Percentiles rank a stretch among this genome's conserved stretches.
Conservation (phyloP, 2,329 filamentous ascomycete species). For the Cladosporium colombiae region DNA sequence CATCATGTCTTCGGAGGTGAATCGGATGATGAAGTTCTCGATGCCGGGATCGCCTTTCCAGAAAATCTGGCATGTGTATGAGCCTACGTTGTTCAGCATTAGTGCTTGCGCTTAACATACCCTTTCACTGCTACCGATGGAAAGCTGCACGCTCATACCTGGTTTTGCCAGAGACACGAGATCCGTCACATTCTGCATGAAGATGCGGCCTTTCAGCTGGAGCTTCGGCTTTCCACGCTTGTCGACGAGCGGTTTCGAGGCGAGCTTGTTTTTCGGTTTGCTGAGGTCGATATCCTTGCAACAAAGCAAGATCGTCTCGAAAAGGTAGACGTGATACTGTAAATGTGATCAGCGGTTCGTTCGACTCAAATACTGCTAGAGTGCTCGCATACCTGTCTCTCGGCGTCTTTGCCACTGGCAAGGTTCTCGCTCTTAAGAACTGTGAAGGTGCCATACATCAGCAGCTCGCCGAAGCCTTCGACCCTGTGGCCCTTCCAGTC, state of each 20-base stretch:
- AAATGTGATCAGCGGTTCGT: slow-evolving; percentile 13
- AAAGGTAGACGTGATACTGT: slow-evolving; percentile 96
- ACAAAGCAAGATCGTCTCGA: slow-evolving; percentile 91
- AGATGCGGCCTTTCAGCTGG: slow-evolving; percentile 94
- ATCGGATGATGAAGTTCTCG: slow-evolving; percentile 94
- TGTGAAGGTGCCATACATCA: slow-evolving; percentile 86
- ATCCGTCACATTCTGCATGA: slow-evolving; percentile 98
- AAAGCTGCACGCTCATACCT: slow-evolving; percentile 58
- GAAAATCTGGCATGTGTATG: slow-evolving; percentile 94
- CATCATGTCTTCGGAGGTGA: slow-evolving; percentile 87
- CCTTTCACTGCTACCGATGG: slow-evolving; percentile 28
- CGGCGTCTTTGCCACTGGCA: slow-evolving; percentile 68
- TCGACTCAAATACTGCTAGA: slow-evolving; percentile 18
- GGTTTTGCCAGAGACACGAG: slow-evolving; percentile 85
- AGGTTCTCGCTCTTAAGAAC: slow-evolving; percentile 67
- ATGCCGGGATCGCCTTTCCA: slow-evolving; percentile 97
- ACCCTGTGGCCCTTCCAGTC: slow-evolving; percentile 96
- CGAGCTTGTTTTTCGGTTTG: slow-evolving; percentile 72
- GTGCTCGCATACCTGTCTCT: slow-evolving; percentile 72
- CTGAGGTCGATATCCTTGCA: slow-evolving; percentile 91
- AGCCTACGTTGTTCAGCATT: slow-evolving; percentile 57
- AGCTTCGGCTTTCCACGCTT: slow-evolving; percentile 74
- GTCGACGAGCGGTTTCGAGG: slow-evolving; percentile 70
- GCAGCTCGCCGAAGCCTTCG: slow-evolving; percentile 84
- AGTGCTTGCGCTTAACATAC: slow-evolving; percentile 31